Percentiles rank a stretch among this genome's conserved stretches.
Evolutionary conservation across 1,139 yeast genomes (phyloP).

Genomic region (Kurtzmaniella quercitrusa): DNA sequence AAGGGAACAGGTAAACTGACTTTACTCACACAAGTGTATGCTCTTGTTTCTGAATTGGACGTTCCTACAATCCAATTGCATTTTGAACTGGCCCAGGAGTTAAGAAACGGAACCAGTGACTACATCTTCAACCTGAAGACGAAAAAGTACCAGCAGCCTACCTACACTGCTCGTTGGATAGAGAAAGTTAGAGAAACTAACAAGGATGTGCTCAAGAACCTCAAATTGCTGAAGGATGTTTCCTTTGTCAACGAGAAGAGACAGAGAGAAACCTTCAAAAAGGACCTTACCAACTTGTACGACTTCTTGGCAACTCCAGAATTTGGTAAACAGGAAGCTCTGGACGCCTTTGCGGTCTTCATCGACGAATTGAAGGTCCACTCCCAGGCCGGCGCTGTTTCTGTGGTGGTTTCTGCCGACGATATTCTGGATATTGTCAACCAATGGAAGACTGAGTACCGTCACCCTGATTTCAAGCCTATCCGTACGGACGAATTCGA

Average conservation of each 20-base stretch:
- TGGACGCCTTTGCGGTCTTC: slow-evolving; percentile 46
- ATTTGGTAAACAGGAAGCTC: slow-evolving; percentile 33
- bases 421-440: slow-evolving; percentile 66
- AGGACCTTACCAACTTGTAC: slow-evolving; percentile 39
- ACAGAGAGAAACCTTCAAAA: slow-evolving; percentile 33
- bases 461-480: slow-evolving; percentile 51
- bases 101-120: slow-evolving; percentile 71
- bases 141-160: slow-evolving; percentile 69
- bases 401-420: slow-evolving; percentile 72
- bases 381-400: slow-evolving; percentile 32
- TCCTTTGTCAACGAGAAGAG: slow-evolving; percentile 24
- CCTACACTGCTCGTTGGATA: slow-evolving; percentile 63
- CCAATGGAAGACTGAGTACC: slow-evolving; percentile 55
- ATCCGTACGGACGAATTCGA: slow-evolving; percentile 65
- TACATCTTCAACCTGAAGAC: slow-evolving; percentile 51
- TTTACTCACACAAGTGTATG: slow-evolving; percentile 66
- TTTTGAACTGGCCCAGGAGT: slow-evolving; percentile 56
- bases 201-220: slow-evolving; percentile 41
- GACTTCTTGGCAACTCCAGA: slow-evolving; percentile 37
- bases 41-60: slow-evolving; percentile 43
- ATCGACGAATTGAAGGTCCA: slow-evolving; percentile 48
- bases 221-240: slow-evolving; percentile 46
- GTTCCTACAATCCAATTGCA: slow-evolving; percentile 54
- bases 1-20: slow-evolving; percentile 82
- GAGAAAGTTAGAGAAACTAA: slow-evolving; percentile 57